A percentile compares a stretch with the other conserved stretches of the same genome.
Conservation (phyloP, 2,329 filamentous ascomycete species). For the Dactylellina haptotyla region DNA sequence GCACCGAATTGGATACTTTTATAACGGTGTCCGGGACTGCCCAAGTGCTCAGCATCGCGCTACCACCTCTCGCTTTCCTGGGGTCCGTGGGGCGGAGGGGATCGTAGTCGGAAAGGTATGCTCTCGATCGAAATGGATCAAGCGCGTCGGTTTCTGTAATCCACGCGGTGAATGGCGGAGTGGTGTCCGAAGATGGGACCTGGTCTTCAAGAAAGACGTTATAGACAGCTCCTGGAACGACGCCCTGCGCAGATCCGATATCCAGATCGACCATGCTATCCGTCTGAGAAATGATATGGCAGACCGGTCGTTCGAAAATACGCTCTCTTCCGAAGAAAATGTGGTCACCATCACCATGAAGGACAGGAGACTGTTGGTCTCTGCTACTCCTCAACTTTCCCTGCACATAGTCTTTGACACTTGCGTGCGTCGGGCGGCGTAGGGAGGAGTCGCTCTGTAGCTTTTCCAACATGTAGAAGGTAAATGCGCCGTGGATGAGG, state of each 20-base stretch:
- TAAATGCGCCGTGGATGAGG: constrained; percentile 17
- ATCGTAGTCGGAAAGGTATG: background rate
- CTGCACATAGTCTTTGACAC: constrained; percentile 7
- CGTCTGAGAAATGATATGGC: constrained; percentile 1
- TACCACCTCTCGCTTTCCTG: background rate
- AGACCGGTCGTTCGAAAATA: constrained; percentile 27
- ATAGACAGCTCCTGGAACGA: constrained; percentile 19
- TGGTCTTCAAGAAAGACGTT: background rate
- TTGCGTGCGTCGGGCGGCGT: constrained; percentile 14
- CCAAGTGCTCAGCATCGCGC: constrained; percentile 6
- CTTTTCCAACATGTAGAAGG: constrained; percentile 23
- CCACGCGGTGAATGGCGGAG: background rate
- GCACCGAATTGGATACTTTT: background rate
- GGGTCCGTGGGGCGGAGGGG: background rate
- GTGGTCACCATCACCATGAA: constrained; percentile 38
- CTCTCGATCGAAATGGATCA: background rate
- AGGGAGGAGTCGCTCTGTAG: background rate
- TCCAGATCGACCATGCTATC: constrained; percentile 24
- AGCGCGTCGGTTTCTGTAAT: background rate
- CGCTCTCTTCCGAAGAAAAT: constrained; percentile 35
- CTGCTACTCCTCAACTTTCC: background rate
- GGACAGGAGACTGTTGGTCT: constrained; percentile 26
- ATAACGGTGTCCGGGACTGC: constrained; percentile 4
- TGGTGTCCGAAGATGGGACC: background rate
- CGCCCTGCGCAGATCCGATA: constrained; percentile 38